Base-by-base conservation (phyloP, 306 rosid genomes). In the Pterocarpus santalinus region DNA sequence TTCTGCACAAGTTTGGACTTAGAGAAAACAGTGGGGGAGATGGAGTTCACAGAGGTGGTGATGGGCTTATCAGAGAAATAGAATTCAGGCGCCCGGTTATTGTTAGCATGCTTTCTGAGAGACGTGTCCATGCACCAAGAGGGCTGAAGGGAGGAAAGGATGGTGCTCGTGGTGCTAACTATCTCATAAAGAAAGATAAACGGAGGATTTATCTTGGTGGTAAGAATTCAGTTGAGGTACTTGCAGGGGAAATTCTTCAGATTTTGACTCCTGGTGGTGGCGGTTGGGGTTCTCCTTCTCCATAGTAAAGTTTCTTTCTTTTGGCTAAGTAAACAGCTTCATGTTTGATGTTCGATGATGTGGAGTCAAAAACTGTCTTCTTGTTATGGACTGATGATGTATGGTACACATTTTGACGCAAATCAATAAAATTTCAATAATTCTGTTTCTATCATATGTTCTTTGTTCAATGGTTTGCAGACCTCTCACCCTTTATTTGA, bases 221-320 rank as follows among this genome's bases (percentile, higher is more conserved):
- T 44, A 95, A 95, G 87, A 95, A 93, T 75, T 82, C 94, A 4
- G 85, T 91, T 57, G 80, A 75, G 60, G 92, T 88, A 80, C 87
- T 83, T 76, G 88, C 97, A 0, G 97, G 99, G 61, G 97, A 95
- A 80, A 87, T 81, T 84, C 90, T 95, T 73, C 95, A 88, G 88
- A 91, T 95, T 76, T 87, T 89, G 73, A 95, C 97, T 71, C 99
- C 99, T 49, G 99, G 97, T 72, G 99, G 98, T 55, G 98, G 97
- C 33, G 97, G 97, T 84, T 92, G 97, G 91, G 98, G 98, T 61
- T 88, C 83, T 83, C 81, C 86, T 61, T 88, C 83, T 83, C 82
- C 86, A 10, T 16, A 66, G 81, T 78, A 75, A 73, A 32, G 34
- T 49, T 65, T 72, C 49, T 55, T n/a, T 78, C 76, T 78, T 73